Base-by-base conservation (phyloP, 768 basidiomycete genomes). In the Amanita exitialis region DNA sequence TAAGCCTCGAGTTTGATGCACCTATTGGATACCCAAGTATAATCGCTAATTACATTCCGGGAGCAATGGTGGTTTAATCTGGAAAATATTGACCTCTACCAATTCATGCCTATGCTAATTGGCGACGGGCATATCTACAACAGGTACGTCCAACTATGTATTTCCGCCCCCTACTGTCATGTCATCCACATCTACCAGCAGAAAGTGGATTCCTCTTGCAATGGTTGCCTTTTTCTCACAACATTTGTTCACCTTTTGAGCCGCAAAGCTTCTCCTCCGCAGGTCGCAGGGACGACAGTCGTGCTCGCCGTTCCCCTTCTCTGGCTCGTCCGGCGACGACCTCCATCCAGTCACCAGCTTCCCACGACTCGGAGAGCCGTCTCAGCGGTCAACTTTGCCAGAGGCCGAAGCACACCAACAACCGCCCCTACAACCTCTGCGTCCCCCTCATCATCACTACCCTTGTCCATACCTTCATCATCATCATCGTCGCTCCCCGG, bases 1-100 rank as follows among this genome's bases (percentile, higher is more conserved):
- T 16, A 28, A 30, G 8, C 21, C 25, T 32, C n/a, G 56, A 93
- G 95, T 97, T 95, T 61, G 95, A 99, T 58, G 95, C 95, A 0
- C 90, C 90, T 6, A 90, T 96, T 51, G 96, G 96, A 52, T 99
- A 99, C 66, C 83, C 89, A 3, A 96, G 94, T 66, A 97, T 99
- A 56, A 99, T 96, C 2, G 92, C 93, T 47, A 87, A 85, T 62
- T 93, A 94, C 71, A 95, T 90, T 34, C 73, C 86, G 96, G 96
- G 82, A 85, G 66, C 76, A 82, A 64, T 99, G 96, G 96, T 99
- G 96, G 96, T 82, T 87, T 61, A 86, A 94, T 61, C 87, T 86
- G 1, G 74, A 90, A 57, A 75, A 97, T 59, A 93, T 99, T 53
- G 75, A 80, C 58, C 72, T 98, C 46, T 96, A 91, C 70, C 95